Evolutionary conservation across 2,329 filamentous ascomycete species (phyloP), one percentile per base, ranked within the genome.

Genomic region (Apiospora hydei): DNA sequence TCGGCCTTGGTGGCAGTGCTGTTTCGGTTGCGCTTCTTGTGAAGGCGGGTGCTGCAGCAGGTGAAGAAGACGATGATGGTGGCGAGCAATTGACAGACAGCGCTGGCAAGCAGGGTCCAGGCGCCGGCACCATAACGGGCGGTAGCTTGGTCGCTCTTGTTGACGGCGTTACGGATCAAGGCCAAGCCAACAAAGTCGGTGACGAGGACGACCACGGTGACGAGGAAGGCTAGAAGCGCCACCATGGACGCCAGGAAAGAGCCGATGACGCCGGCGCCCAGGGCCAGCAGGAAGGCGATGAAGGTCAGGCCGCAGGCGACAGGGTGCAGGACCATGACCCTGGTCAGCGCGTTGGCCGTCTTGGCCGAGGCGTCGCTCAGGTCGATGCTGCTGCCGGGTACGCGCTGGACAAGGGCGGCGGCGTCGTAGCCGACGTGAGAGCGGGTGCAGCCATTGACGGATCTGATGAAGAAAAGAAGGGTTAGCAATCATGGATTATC

Each of bases 291-390:
- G 81, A 90, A 90, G 72, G 88, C 87, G 73, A 91, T 82, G 82
- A 91, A 91, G 76, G 85, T 83, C 5, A 91, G 79, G 71, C 83
- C 88, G 73, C 85, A 84, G 30, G 85, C 88, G 76, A 92, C 82
- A 43, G 90, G 89, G 82, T 92, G 90, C 72, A 92, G 84, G 69
- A 92, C 80, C 88, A 92, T 88, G 73, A 88, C 87, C 74, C 83
- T 82, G 51, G 89, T 91, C 57, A 91, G 83, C 38, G 80, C 82
- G 74, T 84, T 84, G 71, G 85, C 80, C 46, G 87, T 85, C 73
- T 51, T 43, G 46, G 68, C 30, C 4, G 46, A 24, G 8, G 46
- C 26, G 18, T 41, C n/a, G 47, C 68, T 57, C 30, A 69, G 10
- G 24, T 51, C 34, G 47, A 69, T 41, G 34, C 57, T 18, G 16